Evolutionary conservation across 1,139 yeast genomes (phyloP).

Genomic region (Kodamaea fungicola): DNA sequence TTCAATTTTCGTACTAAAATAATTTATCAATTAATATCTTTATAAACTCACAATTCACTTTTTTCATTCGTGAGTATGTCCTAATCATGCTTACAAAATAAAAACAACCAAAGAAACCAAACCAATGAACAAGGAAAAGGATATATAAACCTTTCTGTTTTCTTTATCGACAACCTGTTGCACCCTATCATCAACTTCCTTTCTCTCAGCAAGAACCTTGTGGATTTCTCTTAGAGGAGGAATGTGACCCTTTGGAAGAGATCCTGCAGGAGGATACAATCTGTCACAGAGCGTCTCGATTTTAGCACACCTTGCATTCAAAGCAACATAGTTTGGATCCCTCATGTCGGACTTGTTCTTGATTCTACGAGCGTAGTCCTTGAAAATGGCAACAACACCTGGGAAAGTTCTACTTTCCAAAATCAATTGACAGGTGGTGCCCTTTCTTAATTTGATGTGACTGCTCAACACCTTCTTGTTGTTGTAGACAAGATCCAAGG

Average conservation of each 20-base stretch:
- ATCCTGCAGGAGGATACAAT: conserved; percentile 51
- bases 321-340: conserved; percentile 83
- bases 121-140: not conserved
- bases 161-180: conserved; percentile 26
- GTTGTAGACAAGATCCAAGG: conserved; percentile 80
- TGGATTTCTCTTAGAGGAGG: conserved; percentile 19
- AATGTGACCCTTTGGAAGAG: conserved; percentile 31
- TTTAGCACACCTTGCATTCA: conserved; percentile 84
- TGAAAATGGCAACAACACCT: conserved; percentile 74
- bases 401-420: conserved; percentile 69
- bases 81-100: no score
- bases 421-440: conserved; percentile 80
- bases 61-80: no score
- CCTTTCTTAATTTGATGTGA: conserved; percentile 87
- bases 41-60: no score
- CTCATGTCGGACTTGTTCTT: conserved; percentile 74
- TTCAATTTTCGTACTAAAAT: no score
- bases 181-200: conserved; percentile 30
- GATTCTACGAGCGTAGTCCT: conserved; percentile 67
- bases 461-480: conserved; percentile 68
- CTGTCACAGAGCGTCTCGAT: conserved; percentile 81
- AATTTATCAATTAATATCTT: no score
- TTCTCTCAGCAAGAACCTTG: conserved; percentile 25
- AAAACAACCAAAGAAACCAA: no score
- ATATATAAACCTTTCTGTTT: conserved; percentile 2